These are phyloP conservation scores for Dictyostelium discoideum DNA, from an alignment of 78 protist species.

Conservation along the genomic window dicty_2.7 NC_007088.5:5240001-5240500, in stretches of 20 bases:
- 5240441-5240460: neutral
- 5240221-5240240: constrained; percentile 12
- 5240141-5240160: neutral
- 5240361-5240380: too few relatives aligned
- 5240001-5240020: neutral
- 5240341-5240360: neutral
- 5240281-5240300: neutral
- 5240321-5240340: neutral
- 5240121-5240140: constrained; percentile 2
- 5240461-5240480: too few relatives aligned
- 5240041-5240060: neutral
- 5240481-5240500: too few relatives aligned
- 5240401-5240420: too few relatives aligned
- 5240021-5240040: constrained; percentile 24
- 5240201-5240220: constrained; percentile 30
- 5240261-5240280: neutral
- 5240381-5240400: too few relatives aligned
- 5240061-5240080: neutral
- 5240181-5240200: neutral
- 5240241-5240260: constrained; percentile 8
- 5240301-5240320: neutral
- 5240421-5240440: neutral
- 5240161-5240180: constrained; percentile 9
- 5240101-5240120: neutral
- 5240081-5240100: neutral